phyloP scores from a whole-genome alignment of 2,329 filamentous ascomycete species.

The Coniochaeta sp. region DNA sequence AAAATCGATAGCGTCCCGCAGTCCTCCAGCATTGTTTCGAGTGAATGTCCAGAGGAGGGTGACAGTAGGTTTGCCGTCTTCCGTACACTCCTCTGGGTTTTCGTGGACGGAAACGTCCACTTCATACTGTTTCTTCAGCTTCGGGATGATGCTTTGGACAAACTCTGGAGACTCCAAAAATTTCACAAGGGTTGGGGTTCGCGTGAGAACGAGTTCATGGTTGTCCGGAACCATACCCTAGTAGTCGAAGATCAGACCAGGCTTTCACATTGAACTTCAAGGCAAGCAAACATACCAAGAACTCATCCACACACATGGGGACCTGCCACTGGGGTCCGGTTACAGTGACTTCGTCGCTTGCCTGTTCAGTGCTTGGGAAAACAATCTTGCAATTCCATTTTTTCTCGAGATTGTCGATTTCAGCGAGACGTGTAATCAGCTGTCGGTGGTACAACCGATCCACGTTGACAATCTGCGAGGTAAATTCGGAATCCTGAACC shows the following conservation, averaged over 20 bases:
- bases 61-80: constrained; percentile 49
- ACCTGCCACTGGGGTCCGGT: constrained; percentile 98
- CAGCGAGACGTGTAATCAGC: constrained; percentile 76
- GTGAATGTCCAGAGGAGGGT: constrained; percentile 77
- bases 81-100: constrained; percentile 49
- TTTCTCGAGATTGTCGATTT: constrained; percentile 93
- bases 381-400: constrained; percentile 99
- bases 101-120: constrained; percentile 74
- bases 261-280: too few species aligned
- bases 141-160: constrained; percentile 68
- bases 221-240: constrained; percentile 95
- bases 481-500: constrained; percentile 82
- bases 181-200: constrained; percentile 66
- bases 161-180: constrained; percentile 81
- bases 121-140: constrained; percentile 86
- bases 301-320: constrained; percentile 90
- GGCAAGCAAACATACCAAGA: constrained; percentile 55
- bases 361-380: constrained; percentile 95
- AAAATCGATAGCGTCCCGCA: constrained; percentile 95
- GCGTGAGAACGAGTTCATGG: constrained; percentile 81
- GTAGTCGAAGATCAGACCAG: neutral
- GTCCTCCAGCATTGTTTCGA: constrained; percentile 89
- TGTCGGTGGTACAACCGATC: constrained; percentile 94
- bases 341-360: constrained; percentile 91
- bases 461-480: constrained; percentile 86